Evolutionary conservation across 306 rosid species (phyloP).

Genomic region (barrel medic (Medicago truncatula)): DNA sequence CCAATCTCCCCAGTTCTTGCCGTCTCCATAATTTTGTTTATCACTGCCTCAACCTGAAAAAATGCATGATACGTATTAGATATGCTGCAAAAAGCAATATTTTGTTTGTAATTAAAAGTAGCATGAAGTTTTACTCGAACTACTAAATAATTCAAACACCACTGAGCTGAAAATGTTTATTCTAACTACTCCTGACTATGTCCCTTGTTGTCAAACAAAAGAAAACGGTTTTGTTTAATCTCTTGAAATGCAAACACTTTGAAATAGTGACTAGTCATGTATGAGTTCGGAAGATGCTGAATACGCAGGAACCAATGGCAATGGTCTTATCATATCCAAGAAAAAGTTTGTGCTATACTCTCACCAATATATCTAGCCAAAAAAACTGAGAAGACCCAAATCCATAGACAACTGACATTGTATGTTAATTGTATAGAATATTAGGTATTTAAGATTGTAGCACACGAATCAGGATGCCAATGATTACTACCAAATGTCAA

Average conservation of each 20-base stretch:
- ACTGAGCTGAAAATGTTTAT: neutral
- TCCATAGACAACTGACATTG: constrained; percentile 13
- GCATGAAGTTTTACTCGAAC: neutral
- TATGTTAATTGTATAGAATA: neutral
- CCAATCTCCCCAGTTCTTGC: constrained; percentile 95
- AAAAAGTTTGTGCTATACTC: neutral
- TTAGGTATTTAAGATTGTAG: constrained; percentile 27
- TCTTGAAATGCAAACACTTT: constrained; percentile 9
- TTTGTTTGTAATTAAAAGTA: constrained; percentile 18
- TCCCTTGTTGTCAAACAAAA: neutral
- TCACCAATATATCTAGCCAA: neutral
- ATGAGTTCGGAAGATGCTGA: neutral
- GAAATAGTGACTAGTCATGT: constrained; percentile 20
- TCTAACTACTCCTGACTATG: constrained; percentile 18
- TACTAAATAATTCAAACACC: constrained; percentile 11
- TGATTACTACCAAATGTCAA: constrained; percentile 25
- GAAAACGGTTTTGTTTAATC: constrained; percentile 13
- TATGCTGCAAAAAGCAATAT: constrained; percentile 32
- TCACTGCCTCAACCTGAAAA: constrained; percentile 77
- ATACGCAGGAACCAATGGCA: constrained; percentile 16
- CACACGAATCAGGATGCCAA: neutral
- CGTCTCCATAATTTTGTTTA: constrained; percentile 72
- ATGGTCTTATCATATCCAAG: constrained; percentile 6
- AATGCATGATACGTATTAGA: constrained; percentile 24
- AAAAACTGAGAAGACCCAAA: constrained; percentile 11